These are phyloP conservation scores for Trichoderma arundinaceum DNA, from an alignment of 2,329 filamentous ascomycete species.

Conservation along the genomic window DNA sequence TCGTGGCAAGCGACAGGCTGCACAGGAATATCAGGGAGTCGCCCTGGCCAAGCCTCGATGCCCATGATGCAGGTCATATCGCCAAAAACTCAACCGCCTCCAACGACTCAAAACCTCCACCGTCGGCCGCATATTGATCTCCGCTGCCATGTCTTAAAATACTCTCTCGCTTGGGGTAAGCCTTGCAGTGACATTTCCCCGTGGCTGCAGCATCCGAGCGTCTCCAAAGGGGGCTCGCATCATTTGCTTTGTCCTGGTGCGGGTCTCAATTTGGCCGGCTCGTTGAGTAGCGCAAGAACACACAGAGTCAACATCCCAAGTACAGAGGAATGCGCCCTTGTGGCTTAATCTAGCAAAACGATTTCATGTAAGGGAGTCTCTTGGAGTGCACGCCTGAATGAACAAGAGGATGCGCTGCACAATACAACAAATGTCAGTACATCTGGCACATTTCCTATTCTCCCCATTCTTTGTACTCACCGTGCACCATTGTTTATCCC, in stretches of 20 bases:
- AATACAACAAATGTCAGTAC: background rate
- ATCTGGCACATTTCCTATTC: background rate
- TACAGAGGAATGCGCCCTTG: background rate
- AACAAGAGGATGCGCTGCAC: background rate
- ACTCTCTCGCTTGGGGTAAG: conserved; percentile 16
- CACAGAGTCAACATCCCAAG: background rate
- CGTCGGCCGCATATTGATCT: conserved; percentile 18
- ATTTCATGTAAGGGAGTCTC: conserved; percentile 22
- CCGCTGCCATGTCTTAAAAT: conserved; percentile 31
- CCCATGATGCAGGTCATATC: conserved; percentile 27
- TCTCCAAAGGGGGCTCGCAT: conserved; percentile 16
- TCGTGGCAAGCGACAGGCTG: conserved; percentile 20
- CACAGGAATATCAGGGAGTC: conserved; percentile 19
- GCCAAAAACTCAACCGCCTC: conserved; percentile 16
- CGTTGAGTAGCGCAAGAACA: background rate
- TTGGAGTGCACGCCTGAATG: background rate
- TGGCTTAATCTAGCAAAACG: conserved; percentile 3
- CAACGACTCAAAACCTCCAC: conserved; percentile 8
- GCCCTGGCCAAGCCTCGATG: conserved; percentile 11
- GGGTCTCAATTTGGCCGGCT: conserved; percentile 27
- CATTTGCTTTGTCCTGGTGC: conserved; percentile 18
- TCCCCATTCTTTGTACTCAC: conserved; percentile 1
- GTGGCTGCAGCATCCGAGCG: conserved; percentile 18
- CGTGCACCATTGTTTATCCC: background rate
- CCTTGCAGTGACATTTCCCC: conserved; percentile 13